These are phyloP conservation scores for Cryptococcus amylolentus DNA, from an alignment of 1,284 basidiomycete genomes.

Conservation along the genomic window DNA sequence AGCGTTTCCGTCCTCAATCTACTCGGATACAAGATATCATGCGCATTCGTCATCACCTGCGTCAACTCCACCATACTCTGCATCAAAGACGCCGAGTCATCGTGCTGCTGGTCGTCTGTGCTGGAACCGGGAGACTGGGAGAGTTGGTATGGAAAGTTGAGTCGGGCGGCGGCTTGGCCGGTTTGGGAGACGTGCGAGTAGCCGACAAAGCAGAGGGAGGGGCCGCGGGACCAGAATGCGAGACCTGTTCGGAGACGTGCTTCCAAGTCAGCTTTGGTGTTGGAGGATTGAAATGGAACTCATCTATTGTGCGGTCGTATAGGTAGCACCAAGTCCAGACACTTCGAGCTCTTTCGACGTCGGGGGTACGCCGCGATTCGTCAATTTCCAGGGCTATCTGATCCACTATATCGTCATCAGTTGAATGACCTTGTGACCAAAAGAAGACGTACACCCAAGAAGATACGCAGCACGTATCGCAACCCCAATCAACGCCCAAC, in stretches of 20 bases:
- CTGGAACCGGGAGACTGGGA: slow-evolving; percentile 16
- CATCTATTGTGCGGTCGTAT: slow-evolving; percentile 49
- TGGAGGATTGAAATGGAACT: slow-evolving; percentile 5
- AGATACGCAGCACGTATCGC: slow-evolving; percentile 47
- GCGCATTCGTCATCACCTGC: slow-evolving; percentile 52
- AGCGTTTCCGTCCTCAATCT: slow-evolving; percentile 45
- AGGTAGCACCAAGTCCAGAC: slow-evolving; percentile 53
- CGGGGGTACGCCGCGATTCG: slow-evolving; percentile 33
- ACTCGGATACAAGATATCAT: slow-evolving; percentile 50
- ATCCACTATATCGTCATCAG: slow-evolving; percentile 25
- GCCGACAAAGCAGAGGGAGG: slow-evolving; percentile 48
- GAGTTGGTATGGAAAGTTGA: slow-evolving; percentile 48
- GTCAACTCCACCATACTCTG: slow-evolving; percentile 47
- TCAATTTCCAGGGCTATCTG: slow-evolving; percentile 41
- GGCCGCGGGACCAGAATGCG: slow-evolving; percentile 51
- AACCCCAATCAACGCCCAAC: slow-evolving; percentile 50
- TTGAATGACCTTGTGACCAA: background rate
- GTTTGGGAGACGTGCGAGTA: slow-evolving; percentile 45
- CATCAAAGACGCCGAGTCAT: slow-evolving; percentile 40
- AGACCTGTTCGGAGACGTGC: slow-evolving; percentile 46
- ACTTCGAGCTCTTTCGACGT: slow-evolving; percentile 47
- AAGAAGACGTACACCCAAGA: slow-evolving; percentile 38
- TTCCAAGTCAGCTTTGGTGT: slow-evolving; percentile 9
- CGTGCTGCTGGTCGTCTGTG: slow-evolving; percentile 10
- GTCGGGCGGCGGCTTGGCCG: slow-evolving; percentile 40